These are phyloP conservation scores for Diplodia mutila DNA, from an alignment of 2,329 filamentous ascomycete species.

Conservation along the genomic window DNA sequence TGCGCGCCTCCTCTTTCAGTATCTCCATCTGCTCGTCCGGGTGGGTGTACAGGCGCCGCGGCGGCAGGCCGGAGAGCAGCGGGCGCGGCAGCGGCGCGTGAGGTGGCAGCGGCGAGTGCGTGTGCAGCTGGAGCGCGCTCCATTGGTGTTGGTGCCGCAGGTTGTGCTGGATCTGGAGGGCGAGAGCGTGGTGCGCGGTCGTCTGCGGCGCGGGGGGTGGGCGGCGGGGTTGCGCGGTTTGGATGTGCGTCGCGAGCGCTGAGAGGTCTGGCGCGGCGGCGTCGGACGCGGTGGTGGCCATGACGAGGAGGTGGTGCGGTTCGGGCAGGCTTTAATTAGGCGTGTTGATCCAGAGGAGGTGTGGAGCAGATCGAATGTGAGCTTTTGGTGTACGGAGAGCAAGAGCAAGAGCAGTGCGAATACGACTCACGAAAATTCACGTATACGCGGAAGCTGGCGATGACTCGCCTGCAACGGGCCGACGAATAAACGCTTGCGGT, in stretches of 20 bases:
- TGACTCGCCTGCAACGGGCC: background rate
- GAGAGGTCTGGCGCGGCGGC: constrained; percentile 34
- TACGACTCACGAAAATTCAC: constrained; percentile 13
- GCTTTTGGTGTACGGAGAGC: background rate
- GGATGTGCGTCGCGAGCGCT: constrained; percentile 47
- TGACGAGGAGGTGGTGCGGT: background rate
- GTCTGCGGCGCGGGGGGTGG: constrained; percentile 33
- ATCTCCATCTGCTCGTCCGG: constrained; percentile 80
- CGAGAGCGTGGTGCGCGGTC: constrained; percentile 51
- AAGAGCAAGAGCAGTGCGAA: background rate
- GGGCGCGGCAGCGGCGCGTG: constrained; percentile 57
- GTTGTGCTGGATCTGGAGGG: constrained; percentile 68
- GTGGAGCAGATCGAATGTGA: background rate
- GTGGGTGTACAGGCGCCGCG: constrained; percentile 74
- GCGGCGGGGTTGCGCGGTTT: constrained; percentile 27
- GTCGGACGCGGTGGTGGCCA: background rate
- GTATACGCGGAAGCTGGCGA: background rate
- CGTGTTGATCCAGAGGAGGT: no score
- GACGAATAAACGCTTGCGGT: background rate
- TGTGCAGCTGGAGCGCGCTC: constrained; percentile 63
- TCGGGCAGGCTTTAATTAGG: background rate
- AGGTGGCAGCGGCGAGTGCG: constrained; percentile 46
- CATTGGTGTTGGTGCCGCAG: constrained; percentile 77
- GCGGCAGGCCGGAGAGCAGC: constrained; percentile 73
- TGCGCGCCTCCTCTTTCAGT: constrained; percentile 60